Percentiles rank a stretch among this genome's conserved stretches.
phyloP scores from a whole-genome alignment of 2,329 filamentous ascomycete species.

The Westerdykella sp. region DNA sequence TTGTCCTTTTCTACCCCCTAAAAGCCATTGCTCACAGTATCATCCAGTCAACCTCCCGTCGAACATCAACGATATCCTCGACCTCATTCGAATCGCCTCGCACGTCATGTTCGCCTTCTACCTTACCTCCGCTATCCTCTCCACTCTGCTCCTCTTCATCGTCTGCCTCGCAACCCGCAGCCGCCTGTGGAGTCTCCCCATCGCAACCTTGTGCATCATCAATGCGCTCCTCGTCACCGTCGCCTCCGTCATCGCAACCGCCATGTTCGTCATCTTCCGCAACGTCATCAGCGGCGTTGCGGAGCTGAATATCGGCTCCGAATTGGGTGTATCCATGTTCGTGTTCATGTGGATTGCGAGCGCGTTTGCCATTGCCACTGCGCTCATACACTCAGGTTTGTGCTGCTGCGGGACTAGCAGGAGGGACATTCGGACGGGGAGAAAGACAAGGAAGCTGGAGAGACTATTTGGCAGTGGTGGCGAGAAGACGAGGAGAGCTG shows the following conservation, averaged over 20 bases:
- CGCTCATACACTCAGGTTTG: slow-evolving; percentile 64
- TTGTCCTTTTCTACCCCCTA: neutral
- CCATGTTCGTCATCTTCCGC: slow-evolving; percentile 76
- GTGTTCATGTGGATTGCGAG: slow-evolving; percentile 84
- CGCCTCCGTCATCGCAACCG: slow-evolving; percentile 69
- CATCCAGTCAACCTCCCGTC: slow-evolving; percentile 65
- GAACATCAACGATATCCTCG: slow-evolving; percentile 65
- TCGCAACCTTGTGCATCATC: slow-evolving; percentile 62
- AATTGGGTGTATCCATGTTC: slow-evolving; percentile 68
- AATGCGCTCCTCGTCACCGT: slow-evolving; percentile 61
- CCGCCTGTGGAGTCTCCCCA: slow-evolving; percentile 56
- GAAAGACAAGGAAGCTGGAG: slow-evolving; percentile 37
- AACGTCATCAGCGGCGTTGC: slow-evolving; percentile 64
- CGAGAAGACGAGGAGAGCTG: slow-evolving; percentile 12
- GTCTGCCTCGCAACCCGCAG: slow-evolving; percentile 49
- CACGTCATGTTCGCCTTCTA: slow-evolving; percentile 89
- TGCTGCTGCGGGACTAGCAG: slow-evolving; percentile 67
- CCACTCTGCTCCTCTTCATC: slow-evolving; percentile 65
- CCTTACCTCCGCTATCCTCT: slow-evolving; percentile 63
- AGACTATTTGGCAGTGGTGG: too few species aligned
- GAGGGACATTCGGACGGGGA: slow-evolving; percentile 47
- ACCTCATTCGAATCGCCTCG: slow-evolving; percentile 66
- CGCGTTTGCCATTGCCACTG: slow-evolving; percentile 60
- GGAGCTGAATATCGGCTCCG: slow-evolving; percentile 68
- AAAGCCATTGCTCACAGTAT: slow-evolving; percentile 4